Conservation (phyloP, 257 asterid genomes). For the Hygrophila difformis region DNA sequence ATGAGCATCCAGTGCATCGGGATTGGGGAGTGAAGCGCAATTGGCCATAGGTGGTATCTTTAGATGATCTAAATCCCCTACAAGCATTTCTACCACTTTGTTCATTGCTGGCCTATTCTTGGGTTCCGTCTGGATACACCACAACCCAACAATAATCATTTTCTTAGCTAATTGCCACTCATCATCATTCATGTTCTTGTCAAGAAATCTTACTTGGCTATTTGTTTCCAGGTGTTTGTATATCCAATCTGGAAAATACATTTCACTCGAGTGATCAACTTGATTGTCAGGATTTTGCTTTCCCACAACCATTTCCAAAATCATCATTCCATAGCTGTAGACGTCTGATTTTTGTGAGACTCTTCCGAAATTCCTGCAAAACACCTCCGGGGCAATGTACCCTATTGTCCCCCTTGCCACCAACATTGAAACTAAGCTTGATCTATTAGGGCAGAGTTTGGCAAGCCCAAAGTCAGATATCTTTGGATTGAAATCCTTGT, state of each 20-base stretch:
- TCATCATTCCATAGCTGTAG: slow-evolving; percentile 33
- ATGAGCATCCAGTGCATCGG: background rate
- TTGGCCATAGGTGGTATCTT: slow-evolving; percentile 29
- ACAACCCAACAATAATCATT: slow-evolving; percentile 32
- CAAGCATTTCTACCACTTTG: slow-evolving; percentile 33
- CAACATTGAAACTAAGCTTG: slow-evolving; percentile 20
- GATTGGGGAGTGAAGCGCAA: slow-evolving; percentile 19
- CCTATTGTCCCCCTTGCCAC: slow-evolving; percentile 32
- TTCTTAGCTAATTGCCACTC: slow-evolving; percentile 16
- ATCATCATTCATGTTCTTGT: slow-evolving; percentile 8
- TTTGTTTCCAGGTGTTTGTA: slow-evolving; percentile 20
- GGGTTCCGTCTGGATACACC: slow-evolving; percentile 39
- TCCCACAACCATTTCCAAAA: slow-evolving; percentile 21
- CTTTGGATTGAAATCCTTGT: slow-evolving; percentile 25
- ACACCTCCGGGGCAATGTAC: slow-evolving; percentile 33
- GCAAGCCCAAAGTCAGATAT: slow-evolving; percentile 41
- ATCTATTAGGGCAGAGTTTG: slow-evolving; percentile 20
- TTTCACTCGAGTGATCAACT: slow-evolving; percentile 16
- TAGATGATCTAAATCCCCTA: slow-evolving; percentile 19
- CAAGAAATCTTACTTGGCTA: background rate
- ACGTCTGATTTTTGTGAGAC: slow-evolving; percentile 36
- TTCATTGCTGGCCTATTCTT: slow-evolving; percentile 25
- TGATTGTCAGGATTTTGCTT: background rate
- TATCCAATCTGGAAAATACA: slow-evolving; percentile 23
- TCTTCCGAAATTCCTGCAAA: slow-evolving; percentile 24